Percentiles rank a stretch among this genome's conserved stretches.
Conservation (phyloP, 345 rosid genomes). For the Pistacia vera region DNA sequence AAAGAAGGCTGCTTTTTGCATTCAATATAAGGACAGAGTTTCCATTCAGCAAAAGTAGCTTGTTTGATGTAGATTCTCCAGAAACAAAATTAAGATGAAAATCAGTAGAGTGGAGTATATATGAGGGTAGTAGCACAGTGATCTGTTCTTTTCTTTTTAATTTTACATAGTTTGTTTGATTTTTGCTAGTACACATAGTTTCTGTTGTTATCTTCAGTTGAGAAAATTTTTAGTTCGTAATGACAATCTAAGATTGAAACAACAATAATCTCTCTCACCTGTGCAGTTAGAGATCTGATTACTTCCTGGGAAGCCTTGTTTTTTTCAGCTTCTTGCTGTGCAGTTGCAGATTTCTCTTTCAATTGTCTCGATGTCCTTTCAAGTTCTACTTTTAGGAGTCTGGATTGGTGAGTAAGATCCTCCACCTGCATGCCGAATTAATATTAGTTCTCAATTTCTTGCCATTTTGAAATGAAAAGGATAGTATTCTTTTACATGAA, state of each 20-base stretch:
- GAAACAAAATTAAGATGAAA: neutral
- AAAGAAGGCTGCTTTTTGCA: neutral
- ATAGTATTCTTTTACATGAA: too few relatives aligned
- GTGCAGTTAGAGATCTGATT: constrained; percentile 53
- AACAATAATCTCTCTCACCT: constrained; percentile 34
- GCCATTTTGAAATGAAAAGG: too few relatives aligned
- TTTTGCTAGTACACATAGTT: neutral
- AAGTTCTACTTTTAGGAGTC: constrained; percentile 53
- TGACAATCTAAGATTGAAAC: neutral
- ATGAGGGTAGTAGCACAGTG: neutral
- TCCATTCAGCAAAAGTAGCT: neutral
- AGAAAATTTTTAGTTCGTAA: neutral
- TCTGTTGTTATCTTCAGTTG: neutral
- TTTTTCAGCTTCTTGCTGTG: constrained; percentile 57
- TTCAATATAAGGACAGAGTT: neutral
- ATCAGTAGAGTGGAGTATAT: neutral
- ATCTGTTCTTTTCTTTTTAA: neutral
- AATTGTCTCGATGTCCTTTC: constrained; percentile 48
- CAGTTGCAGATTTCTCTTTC: constrained; percentile 50
- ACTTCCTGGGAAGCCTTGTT: constrained; percentile 56
- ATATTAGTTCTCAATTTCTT: neutral
- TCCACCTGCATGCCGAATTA: constrained; percentile 53
- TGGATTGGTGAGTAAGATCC: constrained; percentile 53
- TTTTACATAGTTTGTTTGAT: neutral
- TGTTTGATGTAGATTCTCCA: neutral